Conservation (phyloP, 2,329 filamentous ascomycete genomes). For the Ascochyta rabiei region DNA sequence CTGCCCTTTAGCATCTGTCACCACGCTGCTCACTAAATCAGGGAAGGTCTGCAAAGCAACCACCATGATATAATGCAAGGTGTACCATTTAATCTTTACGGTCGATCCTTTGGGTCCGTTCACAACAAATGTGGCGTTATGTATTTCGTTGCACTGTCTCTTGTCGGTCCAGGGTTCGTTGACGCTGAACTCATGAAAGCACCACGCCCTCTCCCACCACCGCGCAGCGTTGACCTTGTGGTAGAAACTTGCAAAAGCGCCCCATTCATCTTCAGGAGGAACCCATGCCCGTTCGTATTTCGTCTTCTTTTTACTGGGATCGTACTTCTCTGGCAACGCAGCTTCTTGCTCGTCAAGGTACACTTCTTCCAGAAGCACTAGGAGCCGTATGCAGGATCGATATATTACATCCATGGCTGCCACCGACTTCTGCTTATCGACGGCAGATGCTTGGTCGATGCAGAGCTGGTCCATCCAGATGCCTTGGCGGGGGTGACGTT, state of each 20-base stretch:
- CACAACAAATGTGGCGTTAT: slow-evolving; percentile 23
- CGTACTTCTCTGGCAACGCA: slow-evolving; percentile 6
- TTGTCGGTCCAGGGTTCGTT: slow-evolving; percentile 21
- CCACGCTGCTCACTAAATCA: not conserved
- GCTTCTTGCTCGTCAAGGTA: slow-evolving; percentile 13
- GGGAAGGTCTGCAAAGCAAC: not conserved
- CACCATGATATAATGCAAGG: slow-evolving; percentile 10
- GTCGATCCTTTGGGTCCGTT: slow-evolving; percentile 16
- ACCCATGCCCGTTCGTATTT: slow-evolving; percentile 2
- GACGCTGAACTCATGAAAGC: slow-evolving; percentile 24
- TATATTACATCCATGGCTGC: slow-evolving; percentile 30
- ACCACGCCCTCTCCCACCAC: slow-evolving; percentile 27
- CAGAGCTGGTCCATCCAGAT: slow-evolving; percentile 31
- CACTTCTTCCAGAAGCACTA: slow-evolving; percentile 24
- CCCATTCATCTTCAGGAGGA: not conserved
- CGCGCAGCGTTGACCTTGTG: slow-evolving; percentile 14
- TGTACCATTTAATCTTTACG: slow-evolving; percentile 23
- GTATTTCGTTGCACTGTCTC: slow-evolving; percentile 11
- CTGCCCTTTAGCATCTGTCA: not conserved
- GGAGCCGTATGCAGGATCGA: slow-evolving; percentile 18
- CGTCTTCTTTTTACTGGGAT: not conserved
- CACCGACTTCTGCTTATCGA: slow-evolving; percentile 20
- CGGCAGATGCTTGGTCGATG: slow-evolving; percentile 14
- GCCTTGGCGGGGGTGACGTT: slow-evolving; percentile 19
- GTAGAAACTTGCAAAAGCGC: slow-evolving; percentile 8